A percentile compares a stretch with the other conserved stretches of the same genome.
These are phyloP conservation scores for Chalciporus piperatus DNA, from an alignment of 768 basidiomycete genomes.

Conservation along the genomic window DNA sequence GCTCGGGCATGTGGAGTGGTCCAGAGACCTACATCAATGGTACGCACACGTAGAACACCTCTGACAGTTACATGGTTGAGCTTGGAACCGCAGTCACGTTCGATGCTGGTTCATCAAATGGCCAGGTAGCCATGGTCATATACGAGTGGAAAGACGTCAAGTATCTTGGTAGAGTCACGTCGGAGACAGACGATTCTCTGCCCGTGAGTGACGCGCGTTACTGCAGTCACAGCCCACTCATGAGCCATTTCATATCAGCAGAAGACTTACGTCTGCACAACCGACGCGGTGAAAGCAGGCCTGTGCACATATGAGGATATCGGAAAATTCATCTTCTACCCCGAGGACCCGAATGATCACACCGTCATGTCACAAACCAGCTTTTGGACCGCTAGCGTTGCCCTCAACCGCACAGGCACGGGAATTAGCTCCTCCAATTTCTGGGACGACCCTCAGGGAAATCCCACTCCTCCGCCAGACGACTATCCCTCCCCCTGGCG, in stretches of 20 bases:
- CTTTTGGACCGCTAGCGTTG: conserved; percentile 85
- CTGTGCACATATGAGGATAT: conserved; percentile 68
- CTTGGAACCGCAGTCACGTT: conserved; percentile 61
- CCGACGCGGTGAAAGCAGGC: conserved; percentile 66
- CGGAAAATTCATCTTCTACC: conserved; percentile 85
- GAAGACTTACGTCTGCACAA: conserved; percentile 94
- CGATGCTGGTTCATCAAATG: conserved; percentile 61
- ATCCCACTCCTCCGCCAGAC: conserved; percentile 50
- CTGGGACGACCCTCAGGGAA: conserved; percentile 61
- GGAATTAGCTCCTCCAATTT: conserved; percentile 34
- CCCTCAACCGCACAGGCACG: conserved; percentile 42
- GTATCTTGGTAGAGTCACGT: conserved; percentile 75
- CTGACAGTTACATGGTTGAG: conserved; percentile 16
- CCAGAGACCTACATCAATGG: conserved; percentile 80
- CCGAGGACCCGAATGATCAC: conserved; percentile 50
- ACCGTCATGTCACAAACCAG: conserved; percentile 67
- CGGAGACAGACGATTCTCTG: conserved; percentile 47
- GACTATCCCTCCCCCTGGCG: conserved; percentile 53
- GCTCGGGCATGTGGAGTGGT: conserved; percentile 93
- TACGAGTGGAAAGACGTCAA: conserved; percentile 92
- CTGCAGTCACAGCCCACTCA: conserved; percentile 16
- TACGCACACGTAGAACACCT: conserved; percentile 32
- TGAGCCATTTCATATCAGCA: conserved; percentile 39
- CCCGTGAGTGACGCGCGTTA: conserved; percentile 52
- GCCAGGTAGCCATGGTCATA: conserved; percentile 90